Base-by-base conservation (phyloP, 2,329 filamentous ascomycete genomes). In the Sporothrix pallida region DNA sequence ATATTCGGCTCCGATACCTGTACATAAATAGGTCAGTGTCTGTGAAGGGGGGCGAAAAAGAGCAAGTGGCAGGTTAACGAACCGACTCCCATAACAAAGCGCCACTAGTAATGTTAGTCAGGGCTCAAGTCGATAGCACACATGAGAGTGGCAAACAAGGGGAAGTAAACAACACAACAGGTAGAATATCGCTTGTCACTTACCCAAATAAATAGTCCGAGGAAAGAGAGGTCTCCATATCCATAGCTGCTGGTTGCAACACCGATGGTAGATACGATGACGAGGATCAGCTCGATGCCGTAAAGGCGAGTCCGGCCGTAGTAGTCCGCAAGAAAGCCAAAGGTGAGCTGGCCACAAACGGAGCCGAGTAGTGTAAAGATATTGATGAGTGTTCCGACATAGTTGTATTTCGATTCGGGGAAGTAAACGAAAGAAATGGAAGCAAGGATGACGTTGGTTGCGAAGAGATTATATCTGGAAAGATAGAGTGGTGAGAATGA, bases 1-100 rank as follows among this genome's bases (percentile, higher is more conserved):
- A 78, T 92, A 92, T 80, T 92, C 90, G 17, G 88, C 90, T n/a
- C 89, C 89, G 48, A 91, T 89, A 0, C 88, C 89, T 86, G 50
- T 44, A 48, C 6, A 13, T 26, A n/a, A 31, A n/a, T 10, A 12
- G 42, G 65, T 73, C 8, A 63, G 65, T 54, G 44, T 8, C 4
- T 26, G 13, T 6, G 3, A 71, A 75, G 46, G 76, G 74, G 15
- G 50, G 3, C n/a, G 3, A 7, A 12, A 31, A 20, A 54, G 9
- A 23, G 31, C 5, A 26, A 9, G 31, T 26, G 5, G 6, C 13
- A 26, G 20, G 46, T 15, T 4, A 58, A 72, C 67, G 42, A 31
- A 71, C 85, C 86, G 42, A 87, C 81, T 26, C 86, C 86, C 86
- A 87, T 87, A 23, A 87, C 85, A 74, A 87, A 87, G 20, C 86